These are phyloP conservation scores for Pythium pyrilobum DNA, from an alignment of 352 stramenopile genomes.

Conservation along the genomic window DNA sequence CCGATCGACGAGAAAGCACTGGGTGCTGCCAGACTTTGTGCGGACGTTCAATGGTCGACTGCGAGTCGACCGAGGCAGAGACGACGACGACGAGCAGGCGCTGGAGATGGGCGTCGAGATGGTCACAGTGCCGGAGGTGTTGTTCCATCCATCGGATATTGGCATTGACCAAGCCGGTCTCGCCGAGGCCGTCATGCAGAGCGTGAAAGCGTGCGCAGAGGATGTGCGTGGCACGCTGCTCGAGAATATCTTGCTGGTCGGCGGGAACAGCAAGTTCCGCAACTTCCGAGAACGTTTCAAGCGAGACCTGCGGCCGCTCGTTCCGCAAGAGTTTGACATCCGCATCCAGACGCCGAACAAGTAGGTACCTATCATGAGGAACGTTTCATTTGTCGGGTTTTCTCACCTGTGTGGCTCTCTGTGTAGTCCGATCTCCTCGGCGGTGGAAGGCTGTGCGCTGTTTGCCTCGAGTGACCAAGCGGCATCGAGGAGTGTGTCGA, in stretches of 20 bases:
- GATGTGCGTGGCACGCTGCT: slow-evolving; percentile 74
- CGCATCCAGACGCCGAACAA: slow-evolving; percentile 33
- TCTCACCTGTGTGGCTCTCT: slow-evolving; percentile 2
- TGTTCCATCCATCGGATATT: slow-evolving; percentile 92
- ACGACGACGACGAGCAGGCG: slow-evolving; percentile 47
- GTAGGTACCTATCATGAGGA: slow-evolving; percentile 27
- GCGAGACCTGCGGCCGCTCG: slow-evolving; percentile 51
- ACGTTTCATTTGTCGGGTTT: neutral
- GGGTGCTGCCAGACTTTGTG: slow-evolving; percentile 82
- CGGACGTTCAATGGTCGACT: slow-evolving; percentile 51
- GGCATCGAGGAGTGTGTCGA: slow-evolving; percentile 40
- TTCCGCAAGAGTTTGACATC: slow-evolving; percentile 46
- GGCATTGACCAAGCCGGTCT: slow-evolving; percentile 85
- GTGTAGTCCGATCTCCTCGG: slow-evolving; percentile 46
- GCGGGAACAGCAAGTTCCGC: slow-evolving; percentile 85
- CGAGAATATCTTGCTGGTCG: slow-evolving; percentile 82
- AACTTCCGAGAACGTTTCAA: slow-evolving; percentile 76
- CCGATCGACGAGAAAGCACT: slow-evolving; percentile 42
- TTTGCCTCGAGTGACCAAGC: slow-evolving; percentile 29
- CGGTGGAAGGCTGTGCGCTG: slow-evolving; percentile 50
- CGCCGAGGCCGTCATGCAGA: slow-evolving; percentile 79
- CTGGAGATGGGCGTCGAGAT: slow-evolving; percentile 85
- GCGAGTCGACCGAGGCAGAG: neutral
- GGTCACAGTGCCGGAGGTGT: slow-evolving; percentile 85
- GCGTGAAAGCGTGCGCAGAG: slow-evolving; percentile 69